A percentile compares a stretch with the other conserved stretches of the same genome.
Conservation (phyloP, 2,329 filamentous ascomycete species). For the Penicillium sp. region DNA sequence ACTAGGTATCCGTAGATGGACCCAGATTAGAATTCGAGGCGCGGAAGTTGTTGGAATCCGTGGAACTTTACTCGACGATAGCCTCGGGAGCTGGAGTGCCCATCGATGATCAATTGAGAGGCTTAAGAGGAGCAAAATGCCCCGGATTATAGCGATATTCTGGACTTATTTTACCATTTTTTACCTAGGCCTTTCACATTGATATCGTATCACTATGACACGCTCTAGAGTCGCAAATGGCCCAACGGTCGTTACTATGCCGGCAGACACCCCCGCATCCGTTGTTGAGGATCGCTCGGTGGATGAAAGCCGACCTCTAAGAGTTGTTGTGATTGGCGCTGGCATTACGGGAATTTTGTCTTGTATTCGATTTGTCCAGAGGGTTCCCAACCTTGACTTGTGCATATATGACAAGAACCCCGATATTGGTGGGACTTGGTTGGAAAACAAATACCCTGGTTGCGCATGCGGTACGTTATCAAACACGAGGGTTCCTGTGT, state of each 20-base stretch:
- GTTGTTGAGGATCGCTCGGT: slow-evolving; percentile 33
- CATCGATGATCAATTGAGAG: neutral
- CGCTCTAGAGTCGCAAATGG: neutral
- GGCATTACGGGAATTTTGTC: slow-evolving; percentile 42
- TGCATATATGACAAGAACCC: slow-evolving; percentile 38
- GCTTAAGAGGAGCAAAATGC: neutral
- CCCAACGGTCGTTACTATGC: neutral
- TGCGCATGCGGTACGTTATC: slow-evolving; percentile 33
- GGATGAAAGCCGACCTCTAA: slow-evolving; percentile 33
- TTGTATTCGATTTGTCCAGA: slow-evolving; percentile 39
- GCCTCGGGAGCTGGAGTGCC: neutral
- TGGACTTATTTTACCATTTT: neutral
- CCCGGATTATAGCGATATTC: neutral
- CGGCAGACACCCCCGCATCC: neutral
- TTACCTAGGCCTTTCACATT: too few relatives aligned
- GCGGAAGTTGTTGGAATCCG: neutral
- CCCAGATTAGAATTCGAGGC: neutral
- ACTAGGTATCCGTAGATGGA: neutral
- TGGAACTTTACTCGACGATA: neutral
- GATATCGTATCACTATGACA: neutral
- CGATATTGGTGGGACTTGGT: slow-evolving; percentile 37
- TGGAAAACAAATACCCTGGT: slow-evolving; percentile 38
- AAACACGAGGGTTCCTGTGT: neutral
- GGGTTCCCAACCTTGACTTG: slow-evolving; percentile 37
- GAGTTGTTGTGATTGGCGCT: slow-evolving; percentile 39